These are phyloP conservation scores for Verruconis gallopava DNA, from an alignment of 2,329 filamentous ascomycete species.

Conservation along the genomic window DNA sequence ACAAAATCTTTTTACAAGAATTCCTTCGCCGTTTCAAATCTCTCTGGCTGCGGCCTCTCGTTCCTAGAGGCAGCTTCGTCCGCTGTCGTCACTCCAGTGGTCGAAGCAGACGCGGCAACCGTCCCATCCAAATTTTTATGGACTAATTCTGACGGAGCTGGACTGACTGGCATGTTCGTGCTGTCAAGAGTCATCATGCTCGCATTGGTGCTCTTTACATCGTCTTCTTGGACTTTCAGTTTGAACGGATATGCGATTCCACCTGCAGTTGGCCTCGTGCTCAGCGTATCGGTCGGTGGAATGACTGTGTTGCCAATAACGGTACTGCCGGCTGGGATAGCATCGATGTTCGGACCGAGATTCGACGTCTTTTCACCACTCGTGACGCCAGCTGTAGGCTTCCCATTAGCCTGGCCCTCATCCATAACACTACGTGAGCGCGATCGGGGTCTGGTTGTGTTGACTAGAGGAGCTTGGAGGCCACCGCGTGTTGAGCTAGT, in stretches of 20 bases:
- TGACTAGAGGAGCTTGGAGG: conserved; percentile 9
- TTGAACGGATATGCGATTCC: conserved; percentile 64
- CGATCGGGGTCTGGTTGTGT: conserved; percentile 26
- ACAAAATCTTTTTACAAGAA: conserved; percentile 15
- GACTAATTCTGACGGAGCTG: neutral
- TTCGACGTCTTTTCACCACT: conserved; percentile 12
- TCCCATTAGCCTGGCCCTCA: conserved; percentile 33
- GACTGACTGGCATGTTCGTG: conserved; percentile 5
- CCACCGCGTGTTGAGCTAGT: conserved; percentile 15
- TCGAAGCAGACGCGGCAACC: neutral
- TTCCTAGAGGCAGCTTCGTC: conserved; percentile 1
- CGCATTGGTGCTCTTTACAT: conserved; percentile 34
- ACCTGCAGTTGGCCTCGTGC: conserved; percentile 52
- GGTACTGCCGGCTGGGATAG: conserved; percentile 14
- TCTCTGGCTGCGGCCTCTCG: conserved; percentile 36
- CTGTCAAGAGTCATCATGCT: conserved; percentile 53
- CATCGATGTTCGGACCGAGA: conserved; percentile 14
- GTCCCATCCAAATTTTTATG: neutral
- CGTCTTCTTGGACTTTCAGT: conserved; percentile 29
- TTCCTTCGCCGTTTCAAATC: conserved; percentile 41
- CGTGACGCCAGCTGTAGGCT: neutral
- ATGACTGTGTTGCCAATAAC: conserved; percentile 24
- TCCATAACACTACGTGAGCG: conserved; percentile 37
- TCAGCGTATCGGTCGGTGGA: conserved; percentile 36
- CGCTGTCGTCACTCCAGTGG: neutral